These are phyloP conservation scores for Wallacemonas sp. DNA, from an alignment of 208 protist genomes.

Conservation along the genomic window DNA sequence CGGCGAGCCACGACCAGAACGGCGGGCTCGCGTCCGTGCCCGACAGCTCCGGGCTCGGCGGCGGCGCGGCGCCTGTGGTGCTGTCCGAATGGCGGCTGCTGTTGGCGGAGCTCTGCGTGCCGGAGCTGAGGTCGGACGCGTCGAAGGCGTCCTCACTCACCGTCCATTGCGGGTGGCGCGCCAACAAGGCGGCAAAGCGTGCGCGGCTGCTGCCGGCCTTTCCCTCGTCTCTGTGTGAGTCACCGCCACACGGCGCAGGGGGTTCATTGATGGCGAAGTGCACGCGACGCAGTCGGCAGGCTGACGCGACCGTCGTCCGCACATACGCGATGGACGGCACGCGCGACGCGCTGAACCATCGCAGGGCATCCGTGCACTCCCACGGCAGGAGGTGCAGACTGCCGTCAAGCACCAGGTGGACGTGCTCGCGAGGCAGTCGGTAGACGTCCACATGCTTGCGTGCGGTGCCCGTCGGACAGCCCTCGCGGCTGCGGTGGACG, in stretches of 20 bases:
- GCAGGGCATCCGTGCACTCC: conserved; percentile 59
- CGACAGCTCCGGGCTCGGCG: neutral
- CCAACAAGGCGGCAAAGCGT: neutral
- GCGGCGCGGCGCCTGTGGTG: too few relatives aligned
- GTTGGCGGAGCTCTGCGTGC: neutral
- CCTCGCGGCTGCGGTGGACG: neutral
- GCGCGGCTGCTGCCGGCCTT: neutral
- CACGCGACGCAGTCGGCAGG: neutral
- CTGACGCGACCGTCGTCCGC: neutral
- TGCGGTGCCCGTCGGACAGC: too few relatives aligned
- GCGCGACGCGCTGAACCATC: conserved; percentile 45
- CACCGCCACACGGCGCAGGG: neutral
- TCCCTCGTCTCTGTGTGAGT: neutral
- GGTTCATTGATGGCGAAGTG: conserved; percentile 6
- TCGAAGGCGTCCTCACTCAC: conserved; percentile 2
- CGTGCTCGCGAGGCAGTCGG: conserved; percentile 49
- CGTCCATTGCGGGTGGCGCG: conserved; percentile 1
- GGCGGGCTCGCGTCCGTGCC: neutral
- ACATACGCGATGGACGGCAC: conserved; percentile 34
- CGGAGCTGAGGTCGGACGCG: neutral
- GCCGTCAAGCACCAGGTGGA: conserved; percentile 56
- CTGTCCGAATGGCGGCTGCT: too few relatives aligned
- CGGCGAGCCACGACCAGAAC: conserved; percentile 27
- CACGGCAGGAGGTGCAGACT: conserved; percentile 63
- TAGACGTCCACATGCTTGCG: conserved; percentile 42